A percentile compares a stretch with the other conserved stretches of the same genome.
These are phyloP conservation scores for Fusarium falciforme DNA, from an alignment of 2,329 filamentous ascomycete genomes.

Conservation along the genomic window DNA sequence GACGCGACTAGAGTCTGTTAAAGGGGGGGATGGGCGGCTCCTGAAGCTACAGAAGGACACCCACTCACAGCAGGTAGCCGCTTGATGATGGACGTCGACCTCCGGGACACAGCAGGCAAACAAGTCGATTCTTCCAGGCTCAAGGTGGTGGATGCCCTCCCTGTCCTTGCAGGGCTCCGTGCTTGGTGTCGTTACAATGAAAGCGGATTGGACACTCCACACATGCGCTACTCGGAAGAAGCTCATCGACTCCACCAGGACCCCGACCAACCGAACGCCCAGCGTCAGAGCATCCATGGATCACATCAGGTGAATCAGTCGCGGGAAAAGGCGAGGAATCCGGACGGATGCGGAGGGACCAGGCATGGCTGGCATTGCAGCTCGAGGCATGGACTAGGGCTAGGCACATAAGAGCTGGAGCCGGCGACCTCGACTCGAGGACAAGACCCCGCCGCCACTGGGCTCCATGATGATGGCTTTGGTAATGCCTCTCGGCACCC, in stretches of 20 bases:
- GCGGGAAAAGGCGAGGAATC: slow-evolving; percentile 15
- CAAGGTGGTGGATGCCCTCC: slow-evolving; percentile 32
- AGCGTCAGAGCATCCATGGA: slow-evolving; percentile 38
- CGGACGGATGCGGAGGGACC: not conserved
- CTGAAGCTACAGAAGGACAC: slow-evolving; percentile 13
- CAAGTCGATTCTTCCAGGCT: not conserved
- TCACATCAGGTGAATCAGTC: slow-evolving; percentile 40
- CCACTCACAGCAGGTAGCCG: not conserved
- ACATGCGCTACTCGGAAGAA: slow-evolving; percentile 40
- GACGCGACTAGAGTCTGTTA: not conserved
- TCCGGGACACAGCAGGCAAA: not conserved
- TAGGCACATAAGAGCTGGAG: not conserved
- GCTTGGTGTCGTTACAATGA: slow-evolving; percentile 40
- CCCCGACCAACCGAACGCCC: slow-evolving; percentile 40
- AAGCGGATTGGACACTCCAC: slow-evolving; percentile 46
- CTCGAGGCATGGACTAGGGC: not conserved
- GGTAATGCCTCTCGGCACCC: slow-evolving; percentile 5
- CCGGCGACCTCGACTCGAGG: not conserved
- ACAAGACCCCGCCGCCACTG: slow-evolving; percentile 21
- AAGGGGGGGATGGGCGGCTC: slow-evolving; percentile 4
- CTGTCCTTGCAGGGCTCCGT: slow-evolving; percentile 41
- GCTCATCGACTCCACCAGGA: slow-evolving; percentile 37
- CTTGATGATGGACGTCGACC: slow-evolving; percentile 14
- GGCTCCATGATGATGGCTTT: slow-evolving; percentile 15
- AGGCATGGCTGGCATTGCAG: slow-evolving; percentile 1